phyloP scores from a whole-genome alignment of 2,329 filamentous ascomycete species.

The Sporothrix curviconia region DNA sequence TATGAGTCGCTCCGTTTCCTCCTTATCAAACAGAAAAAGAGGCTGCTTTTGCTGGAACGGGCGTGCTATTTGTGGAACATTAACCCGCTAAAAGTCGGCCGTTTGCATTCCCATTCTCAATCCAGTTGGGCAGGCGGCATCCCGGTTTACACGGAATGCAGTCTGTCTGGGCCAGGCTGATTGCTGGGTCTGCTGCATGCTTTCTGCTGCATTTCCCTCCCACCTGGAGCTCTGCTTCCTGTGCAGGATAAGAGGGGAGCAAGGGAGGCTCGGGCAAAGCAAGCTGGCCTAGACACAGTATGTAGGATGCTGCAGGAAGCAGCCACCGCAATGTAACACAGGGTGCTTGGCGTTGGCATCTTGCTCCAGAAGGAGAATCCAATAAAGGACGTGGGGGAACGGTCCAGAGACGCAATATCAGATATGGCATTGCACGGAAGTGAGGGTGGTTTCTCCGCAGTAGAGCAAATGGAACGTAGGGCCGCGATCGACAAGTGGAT shows the following conservation, averaged over 20 bases:
- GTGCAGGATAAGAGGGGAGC: too few species aligned
- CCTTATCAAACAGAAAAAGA: neutral
- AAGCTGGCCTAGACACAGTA: too few species aligned
- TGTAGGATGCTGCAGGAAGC: too few species aligned
- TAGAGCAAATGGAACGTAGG: too few species aligned
- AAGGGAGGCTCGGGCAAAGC: too few species aligned
- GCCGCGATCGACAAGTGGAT: too few species aligned
- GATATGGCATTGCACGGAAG: neutral
- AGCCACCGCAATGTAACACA: slow-evolving; percentile 2
- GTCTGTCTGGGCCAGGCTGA: neutral
- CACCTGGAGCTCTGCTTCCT: too few species aligned
- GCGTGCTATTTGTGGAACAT: slow-evolving; percentile 4
- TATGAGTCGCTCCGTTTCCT: neutral
- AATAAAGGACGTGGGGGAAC: neutral
- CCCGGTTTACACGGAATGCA: neutral
- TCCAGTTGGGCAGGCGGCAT: neutral
- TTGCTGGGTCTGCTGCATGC: neutral
- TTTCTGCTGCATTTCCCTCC: neutral
- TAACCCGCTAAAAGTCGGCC: neutral
- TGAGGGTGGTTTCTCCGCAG: neutral
- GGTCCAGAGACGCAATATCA: neutral
- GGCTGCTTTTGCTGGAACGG: neutral
- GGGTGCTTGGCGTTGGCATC: slow-evolving; percentile 4
- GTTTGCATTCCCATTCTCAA: neutral
- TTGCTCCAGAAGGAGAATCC: neutral